Percentiles rank a stretch among this genome's conserved stretches.
Conservation (phyloP, 495 filamentous ascomycete species). For the Wilcoxina mikolae region DNA sequence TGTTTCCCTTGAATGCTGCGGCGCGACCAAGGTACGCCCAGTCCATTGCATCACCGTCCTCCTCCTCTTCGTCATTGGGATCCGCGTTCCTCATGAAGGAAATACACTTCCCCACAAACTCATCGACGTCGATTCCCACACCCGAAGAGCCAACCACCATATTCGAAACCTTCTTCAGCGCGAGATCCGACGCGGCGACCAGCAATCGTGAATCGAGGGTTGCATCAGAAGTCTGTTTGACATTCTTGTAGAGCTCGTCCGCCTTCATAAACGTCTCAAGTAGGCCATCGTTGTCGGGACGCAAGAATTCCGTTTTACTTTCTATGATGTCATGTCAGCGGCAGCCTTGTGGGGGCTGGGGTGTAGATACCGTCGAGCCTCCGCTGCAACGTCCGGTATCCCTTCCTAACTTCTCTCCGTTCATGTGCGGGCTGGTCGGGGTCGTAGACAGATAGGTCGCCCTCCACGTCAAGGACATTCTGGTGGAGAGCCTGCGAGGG, state of each 20-base stretch:
- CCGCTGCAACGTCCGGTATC: constrained; percentile 49
- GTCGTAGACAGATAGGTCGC: constrained; percentile 52
- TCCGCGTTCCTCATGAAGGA: constrained; percentile 57
- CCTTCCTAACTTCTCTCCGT: constrained; percentile 52
- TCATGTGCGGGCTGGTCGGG: constrained; percentile 77
- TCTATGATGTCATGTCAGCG: constrained; percentile 34
- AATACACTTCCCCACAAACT: constrained; percentile 85
- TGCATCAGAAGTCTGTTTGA: constrained; percentile 88
- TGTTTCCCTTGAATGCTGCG: constrained; percentile 56
- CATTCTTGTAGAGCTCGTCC: constrained; percentile 47
- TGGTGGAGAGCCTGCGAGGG: constrained; percentile 20
- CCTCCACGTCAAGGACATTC: constrained; percentile 25
- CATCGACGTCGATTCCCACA: constrained; percentile 73
- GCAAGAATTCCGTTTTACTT: constrained; percentile 51
- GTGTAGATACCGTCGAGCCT: constrained; percentile 45
- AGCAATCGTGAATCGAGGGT: constrained; percentile 76
- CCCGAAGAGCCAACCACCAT: constrained; percentile 44
- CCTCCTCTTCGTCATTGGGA: constrained; percentile 30
- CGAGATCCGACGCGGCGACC: constrained; percentile 60
- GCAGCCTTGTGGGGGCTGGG: not conserved
- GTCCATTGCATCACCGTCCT: constrained; percentile 62
- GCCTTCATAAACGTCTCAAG: constrained; percentile 46
- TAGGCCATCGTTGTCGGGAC: constrained; percentile 46
- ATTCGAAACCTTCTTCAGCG: constrained; percentile 51
- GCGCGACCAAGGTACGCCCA: constrained; percentile 72